These are phyloP conservation scores for Leccinum arenicola DNA, from an alignment of 768 basidiomycete species.

Conservation along the genomic window DNA sequence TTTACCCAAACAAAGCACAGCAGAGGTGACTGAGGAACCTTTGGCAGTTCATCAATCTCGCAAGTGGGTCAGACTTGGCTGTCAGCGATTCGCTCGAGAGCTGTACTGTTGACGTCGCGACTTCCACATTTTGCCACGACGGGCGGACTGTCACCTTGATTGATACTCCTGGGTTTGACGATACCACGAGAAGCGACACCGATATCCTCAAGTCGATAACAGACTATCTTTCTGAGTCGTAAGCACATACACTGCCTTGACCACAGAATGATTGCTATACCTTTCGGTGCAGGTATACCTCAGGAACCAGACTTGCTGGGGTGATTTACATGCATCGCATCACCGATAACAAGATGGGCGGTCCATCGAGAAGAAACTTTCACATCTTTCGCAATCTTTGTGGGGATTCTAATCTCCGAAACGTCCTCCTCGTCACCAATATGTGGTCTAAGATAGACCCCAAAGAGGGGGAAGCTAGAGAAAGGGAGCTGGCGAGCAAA, in stretches of 20 bases:
- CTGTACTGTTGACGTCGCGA: slow-evolving; percentile 24
- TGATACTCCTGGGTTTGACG: slow-evolving; percentile 63
- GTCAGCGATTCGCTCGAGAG: slow-evolving; percentile 28
- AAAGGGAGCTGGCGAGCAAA: slow-evolving; percentile 40
- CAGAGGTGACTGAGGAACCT: not conserved
- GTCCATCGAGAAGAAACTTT: slow-evolving; percentile 49
- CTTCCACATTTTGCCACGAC: slow-evolving; percentile 42
- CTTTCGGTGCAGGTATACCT: slow-evolving; percentile 23
- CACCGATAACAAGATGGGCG: slow-evolving; percentile 46
- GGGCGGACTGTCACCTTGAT: slow-evolving; percentile 44
- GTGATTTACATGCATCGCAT: slow-evolving; percentile 55
- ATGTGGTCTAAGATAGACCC: slow-evolving; percentile 47
- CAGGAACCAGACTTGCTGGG: slow-evolving; percentile 32
- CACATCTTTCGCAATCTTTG: slow-evolving; percentile 51
- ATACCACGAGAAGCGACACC: slow-evolving; percentile 45
- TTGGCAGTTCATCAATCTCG: slow-evolving; percentile 20
- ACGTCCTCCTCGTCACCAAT: slow-evolving; percentile 50
- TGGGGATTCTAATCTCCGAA: slow-evolving; percentile 43
- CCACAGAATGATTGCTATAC: not conserved
- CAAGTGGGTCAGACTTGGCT: slow-evolving; percentile 16
- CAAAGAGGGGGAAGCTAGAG: slow-evolving; percentile 38
- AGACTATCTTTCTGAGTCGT: slow-evolving; percentile 28
- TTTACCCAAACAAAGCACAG: not conserved
- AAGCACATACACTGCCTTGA: slow-evolving; percentile 6
- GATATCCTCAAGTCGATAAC: slow-evolving; percentile 47